Evolutionary conservation across 208 protist species (phyloP).

Genomic region (Leishmania mexicana): DNA sequence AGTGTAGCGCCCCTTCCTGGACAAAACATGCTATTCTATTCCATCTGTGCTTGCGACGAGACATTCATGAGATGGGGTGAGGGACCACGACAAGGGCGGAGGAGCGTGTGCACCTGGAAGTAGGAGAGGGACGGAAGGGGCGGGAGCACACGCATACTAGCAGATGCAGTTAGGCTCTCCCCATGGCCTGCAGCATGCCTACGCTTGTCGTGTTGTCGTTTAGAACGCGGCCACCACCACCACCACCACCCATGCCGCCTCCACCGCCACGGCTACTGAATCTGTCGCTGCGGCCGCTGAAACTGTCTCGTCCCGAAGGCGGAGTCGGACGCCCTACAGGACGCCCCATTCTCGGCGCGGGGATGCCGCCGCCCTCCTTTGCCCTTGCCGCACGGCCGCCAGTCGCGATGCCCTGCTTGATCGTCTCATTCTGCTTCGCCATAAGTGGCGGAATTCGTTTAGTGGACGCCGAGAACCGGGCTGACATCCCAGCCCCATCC

Average conservation of each 20-base stretch:
- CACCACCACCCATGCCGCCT: slow-evolving; percentile 34
- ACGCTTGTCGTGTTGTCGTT: slow-evolving; percentile 89
- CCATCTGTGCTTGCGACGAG: not conserved
- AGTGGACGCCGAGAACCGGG: slow-evolving; percentile 8
- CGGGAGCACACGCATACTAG: not conserved
- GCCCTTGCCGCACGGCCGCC: slow-evolving; percentile 38
- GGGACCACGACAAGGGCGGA: not conserved
- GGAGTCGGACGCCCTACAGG: not conserved
- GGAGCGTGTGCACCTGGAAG: slow-evolving; percentile 8
- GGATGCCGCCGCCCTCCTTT: slow-evolving; percentile 18
- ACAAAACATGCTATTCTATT: not conserved
- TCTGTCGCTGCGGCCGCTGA: slow-evolving; percentile 29
- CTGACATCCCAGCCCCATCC: not conserved
- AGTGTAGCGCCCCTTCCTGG: not conserved
- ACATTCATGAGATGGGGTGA: not conserved
- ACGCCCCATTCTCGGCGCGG: slow-evolving; percentile 10
- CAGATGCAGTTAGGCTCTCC: slow-evolving; percentile 45
- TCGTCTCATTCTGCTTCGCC: slow-evolving; percentile 52
- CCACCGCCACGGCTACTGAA: slow-evolving; percentile 33
- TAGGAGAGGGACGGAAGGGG: not conserved
- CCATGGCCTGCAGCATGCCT: slow-evolving; percentile 87
- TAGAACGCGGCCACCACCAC: slow-evolving; percentile 47
- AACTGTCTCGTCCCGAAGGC: slow-evolving; percentile 6
- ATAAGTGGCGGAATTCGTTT: slow-evolving; percentile 60
- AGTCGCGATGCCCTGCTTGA: slow-evolving; percentile 54